Base-by-base conservation (phyloP, 2,329 filamentous ascomycete species). In the Penicillium sp. region DNA sequence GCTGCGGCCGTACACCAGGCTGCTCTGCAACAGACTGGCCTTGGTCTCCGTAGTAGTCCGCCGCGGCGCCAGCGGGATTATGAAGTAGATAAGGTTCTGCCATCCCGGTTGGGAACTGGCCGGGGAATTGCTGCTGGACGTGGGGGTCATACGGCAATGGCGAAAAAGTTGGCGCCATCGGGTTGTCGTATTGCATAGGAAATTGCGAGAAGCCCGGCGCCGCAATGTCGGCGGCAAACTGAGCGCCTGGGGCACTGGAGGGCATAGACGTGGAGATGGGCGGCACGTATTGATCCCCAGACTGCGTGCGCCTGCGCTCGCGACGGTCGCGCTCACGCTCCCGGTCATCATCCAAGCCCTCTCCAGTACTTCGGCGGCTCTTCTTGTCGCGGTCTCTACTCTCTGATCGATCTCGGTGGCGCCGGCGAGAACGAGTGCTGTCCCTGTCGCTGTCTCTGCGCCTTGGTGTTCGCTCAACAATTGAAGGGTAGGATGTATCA, bases 11-110 rank as follows among this genome's bases (percentile, higher is more conserved):
- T 9, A 81, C 70, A n/a, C 81, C 81, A 6, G 81, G 81, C 61
- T 84, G 81, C 10, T 70, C 61, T 8, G 69, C 60, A 2, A 84
- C 80, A 14, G 78, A 82, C 59, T 83, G 69, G 9, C 80, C 81
- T 56, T 80, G 74, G 59, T 84, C 81, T 35, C 76, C 74, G 60
- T 84, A 84, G 61, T 81, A 84, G 27, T 82, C 79, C 13, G 81
- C 75, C 5, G 79, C 79, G 28, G 73, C 71, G 26, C 80, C 81
- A 43, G 74, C 73, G 16, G 72, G 69, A 32, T 72, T 61, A 46
- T 68, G 66, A 43, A 74, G 73, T 44, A 69, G 65, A 55, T 74
- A 77, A 35, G 77, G 72, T 40, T 68, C 61, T 8, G 76, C 55
- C 49, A 66, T 74, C 9, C 68, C 63, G 5, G 63, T 51, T 13